Base-by-base conservation (phyloP, 2,329 filamentous ascomycete genomes). In the Fusarium zealandicum region DNA sequence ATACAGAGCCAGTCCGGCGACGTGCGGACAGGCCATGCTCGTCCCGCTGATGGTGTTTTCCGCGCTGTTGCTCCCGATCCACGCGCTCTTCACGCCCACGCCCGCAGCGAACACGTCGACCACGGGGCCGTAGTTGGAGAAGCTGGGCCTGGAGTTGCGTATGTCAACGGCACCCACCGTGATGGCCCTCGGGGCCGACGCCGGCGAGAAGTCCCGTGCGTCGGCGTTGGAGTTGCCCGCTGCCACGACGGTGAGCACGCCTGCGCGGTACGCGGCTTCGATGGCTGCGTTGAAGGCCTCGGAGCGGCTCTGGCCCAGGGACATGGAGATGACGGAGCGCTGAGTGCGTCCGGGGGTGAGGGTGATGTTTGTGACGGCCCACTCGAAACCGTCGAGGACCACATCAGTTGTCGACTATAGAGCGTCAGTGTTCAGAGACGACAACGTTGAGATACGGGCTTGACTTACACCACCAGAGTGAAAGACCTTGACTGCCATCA, bases 21-120 rank as follows among this genome's bases (percentile, higher is more conserved):
- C 76, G 65, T 87, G 84, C 0, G 85, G 85, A 3, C 78, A 74
- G 2, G 85, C 82, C 84, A 87, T 87, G 30, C 80, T 84, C 6
- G 86, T 88, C 28, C 85, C 86, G 12, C 76, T 80, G 64, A 85
- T 76, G 22, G 67, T 76, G 40, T 72, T 72, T n/a, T 69, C 79
- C 18, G 80, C 76, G 6, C 65, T 73, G 31, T 53, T 74, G 57
- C 68, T 63, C 25, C 75, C 73, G 45, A 75, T 76, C 75, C 76
- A 83, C 2, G 83, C 69, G 35, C 77, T 81, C 12, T 78, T 66
- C 42, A 84, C 69, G 36, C 61, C 57, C 5, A 75, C 72, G 9
- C 82, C 82, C 2, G 82, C 78, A 1, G 81, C 82, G 47, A 80
- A 81, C 59, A 85, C 67, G 58, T 84, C 80, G 41, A 85, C 73